Base-by-base conservation (phyloP, 176 grass and related monocot genomes). In the Eleusine indica region DNA sequence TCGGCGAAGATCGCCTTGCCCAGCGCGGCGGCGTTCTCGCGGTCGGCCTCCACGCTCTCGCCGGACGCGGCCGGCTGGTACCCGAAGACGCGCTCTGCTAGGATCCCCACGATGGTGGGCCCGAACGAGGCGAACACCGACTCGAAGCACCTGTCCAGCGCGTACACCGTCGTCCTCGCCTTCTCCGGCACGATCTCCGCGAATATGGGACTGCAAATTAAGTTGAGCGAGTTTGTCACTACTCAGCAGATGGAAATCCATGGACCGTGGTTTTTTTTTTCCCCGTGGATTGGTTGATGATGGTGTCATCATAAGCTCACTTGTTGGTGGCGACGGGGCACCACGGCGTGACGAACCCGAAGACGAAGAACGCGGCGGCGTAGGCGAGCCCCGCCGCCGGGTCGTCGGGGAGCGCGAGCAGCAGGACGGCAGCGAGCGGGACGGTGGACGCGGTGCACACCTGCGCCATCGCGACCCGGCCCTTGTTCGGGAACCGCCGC, bases 161-260 rank as follows among this genome's bases (percentile, higher is more conserved):
- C 91, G 78, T 93, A 93, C 69, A 93, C 86, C 78, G 85, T 93
- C 66, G 91, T 88, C 62, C 91, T 90, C 58, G 91, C 65, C 76
- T 81, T 90, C 71, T 64, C 81, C 51, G 84, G 88, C 65, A 88
- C 85, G 70, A 93, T 90, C 68, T 93, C 88, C 17, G 82, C 85
- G 18, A 90, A 87, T 64, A 93, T 93, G 9, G 85, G 89, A 49
- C 89, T 84, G 89, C 67, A 69, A 52, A 35, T 35, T 2, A 35
- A 70, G 7, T 9, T 70, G 64, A 78, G 22, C 3, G 6, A 72
- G 5, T 18, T 29, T 17, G 51, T 17, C 32, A 35, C 32, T 35
- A 35, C 32, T 35, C 14, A 14, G 5, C 30, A 25, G 29, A 22
- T 40, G 30, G 64, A 39, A 18, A 7, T 18, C 30, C 64, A 37